phyloP scores from a whole-genome alignment of 176 grass and related monocot species.

The Typha latifolia region DNA sequence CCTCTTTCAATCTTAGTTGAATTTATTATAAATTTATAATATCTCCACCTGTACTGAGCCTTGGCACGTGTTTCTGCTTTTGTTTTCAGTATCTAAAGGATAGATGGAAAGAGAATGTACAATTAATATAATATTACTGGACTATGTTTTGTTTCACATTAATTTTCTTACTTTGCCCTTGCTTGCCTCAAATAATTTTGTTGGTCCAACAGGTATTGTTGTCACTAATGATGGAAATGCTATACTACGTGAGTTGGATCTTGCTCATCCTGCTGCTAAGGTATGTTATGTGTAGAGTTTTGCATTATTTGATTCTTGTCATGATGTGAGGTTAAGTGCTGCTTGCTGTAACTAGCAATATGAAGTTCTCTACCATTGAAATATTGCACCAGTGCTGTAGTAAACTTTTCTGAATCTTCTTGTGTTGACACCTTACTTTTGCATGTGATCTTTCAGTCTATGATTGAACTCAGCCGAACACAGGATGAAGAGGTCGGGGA shows the following conservation, averaged over 20 bases:
- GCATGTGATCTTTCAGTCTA: conserved; percentile 34
- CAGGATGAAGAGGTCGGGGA: conserved; percentile 99
- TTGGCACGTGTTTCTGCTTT: too few species aligned
- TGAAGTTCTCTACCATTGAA: neutral
- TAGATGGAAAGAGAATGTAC: too few species aligned
- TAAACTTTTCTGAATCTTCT: neutral
- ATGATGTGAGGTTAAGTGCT: neutral
- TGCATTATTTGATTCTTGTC: neutral
- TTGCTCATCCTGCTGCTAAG: conserved; percentile 98
- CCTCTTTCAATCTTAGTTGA: too few species aligned
- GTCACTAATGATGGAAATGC: conserved; percentile 99
- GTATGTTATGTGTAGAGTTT: conserved; percentile 18
- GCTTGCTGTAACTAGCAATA: neutral
- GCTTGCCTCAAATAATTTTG: conserved; percentile 18
- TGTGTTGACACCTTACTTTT: neutral
- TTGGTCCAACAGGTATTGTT: conserved; percentile 59
- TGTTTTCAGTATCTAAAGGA: too few species aligned
- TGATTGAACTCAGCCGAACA: conserved; percentile 98
- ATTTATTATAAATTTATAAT: too few species aligned
- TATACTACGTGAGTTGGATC: conserved; percentile 87
- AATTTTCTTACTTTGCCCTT: neutral
- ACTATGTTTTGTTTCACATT: neutral
- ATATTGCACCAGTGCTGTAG: neutral
- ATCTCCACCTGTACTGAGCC: too few species aligned
- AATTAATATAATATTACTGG: too few species aligned